Evolutionary conservation across 768 basidiomycete species (phyloP), one percentile per base, ranked within the genome.

Genomic region (Pilatotrama ljubarskyi): DNA sequence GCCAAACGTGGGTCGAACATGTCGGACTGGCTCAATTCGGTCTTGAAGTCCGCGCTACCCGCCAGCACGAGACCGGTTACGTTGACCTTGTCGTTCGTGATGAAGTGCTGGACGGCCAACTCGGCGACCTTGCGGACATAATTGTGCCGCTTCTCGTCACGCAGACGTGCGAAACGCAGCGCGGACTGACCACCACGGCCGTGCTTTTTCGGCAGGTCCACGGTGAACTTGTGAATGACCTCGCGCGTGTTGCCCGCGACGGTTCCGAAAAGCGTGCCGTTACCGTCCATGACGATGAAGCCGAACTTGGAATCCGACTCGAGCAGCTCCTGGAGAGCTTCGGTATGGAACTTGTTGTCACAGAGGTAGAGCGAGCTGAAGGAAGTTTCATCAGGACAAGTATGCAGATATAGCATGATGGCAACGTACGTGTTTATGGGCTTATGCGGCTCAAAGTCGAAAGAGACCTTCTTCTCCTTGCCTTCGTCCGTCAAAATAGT

Each of bases 171-270:
- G 86, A 99, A 99, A 90, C 97, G 97, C 43, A 98, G 84, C 24
- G 97, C 97, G 55, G 97, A 98, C 76, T 99, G 97, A 75, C 97
- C 97, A 85, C 97, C 97, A 82, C 97, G 95, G 64, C 96, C 96
- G 75, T 98, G 97, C 81, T 99, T 99, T 82, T 99, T 99, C 42
- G 97, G 97, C 10, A 98, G 84, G 76, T 98, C 97, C 72, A 99
- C 97, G 18, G 93, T 93, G 79, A 98, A 98, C 76, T 98, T 98
- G 80, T 99, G 97, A 57, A 96, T 82, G 52, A 99, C 86, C 66
- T 98, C 95, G 64, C 97, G 93, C 18, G 97, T 96, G 76, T 98
- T 98, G 48, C 97, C 97, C 0, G 96, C 86, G 56, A 99, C 85
- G 4, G 90, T 91, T 58, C 97, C 97, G 68, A 98, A 98, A 36